Evolutionary conservation across 1,139 yeast species (phyloP), one percentile per base, ranked within the genome.

Genomic region (Blastobotrys capitulatus): DNA sequence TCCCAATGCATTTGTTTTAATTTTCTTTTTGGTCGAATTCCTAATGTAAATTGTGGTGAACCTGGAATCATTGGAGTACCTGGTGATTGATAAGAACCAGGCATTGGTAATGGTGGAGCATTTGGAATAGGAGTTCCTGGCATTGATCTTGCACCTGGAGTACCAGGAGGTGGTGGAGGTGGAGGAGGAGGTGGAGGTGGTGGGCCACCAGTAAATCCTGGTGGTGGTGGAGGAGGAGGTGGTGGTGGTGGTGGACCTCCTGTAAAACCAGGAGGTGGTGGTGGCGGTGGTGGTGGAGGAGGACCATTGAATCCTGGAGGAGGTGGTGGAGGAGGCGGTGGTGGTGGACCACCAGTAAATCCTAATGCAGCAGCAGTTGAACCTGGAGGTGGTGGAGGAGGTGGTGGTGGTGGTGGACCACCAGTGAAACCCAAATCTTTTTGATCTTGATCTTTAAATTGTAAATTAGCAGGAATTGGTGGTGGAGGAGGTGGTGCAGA

Each of bases 1-100:
- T 90, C 96, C 97, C 97, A 92, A 64, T 92, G 98, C 75, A 92
- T 83, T 62, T 90, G 97, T 65, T 90, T 92, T 59, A 92, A 73
- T 56, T 82, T 83, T 16, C 78, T 71, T 50, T 77, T 77, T 4
- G 94, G 86, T 48, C 83, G 72, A 29, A 60, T 52, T 8, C 59
- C 56, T 31, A 56, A 31, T 18, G 53, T 52, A 49, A 54, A 59
- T 37, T 54, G 59, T 2, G 63, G 53, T 18, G 53, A 52, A 16
- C 51, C 55, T 8, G 55, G 53, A n/a, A 55, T 41, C 8, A 48
- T 47, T n/a, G 60, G 57, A 1, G 60, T 53, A 10, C 46, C 55
- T 50, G 49, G 55, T 7, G 59, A 61, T 20, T 26, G 7, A 13
- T 13, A 15, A 2, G 47, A 47, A 26, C 54, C 52, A 6, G 57